Conservation (phyloP, 2,329 filamentous ascomycete species). For the Beauveria australis region DNA sequence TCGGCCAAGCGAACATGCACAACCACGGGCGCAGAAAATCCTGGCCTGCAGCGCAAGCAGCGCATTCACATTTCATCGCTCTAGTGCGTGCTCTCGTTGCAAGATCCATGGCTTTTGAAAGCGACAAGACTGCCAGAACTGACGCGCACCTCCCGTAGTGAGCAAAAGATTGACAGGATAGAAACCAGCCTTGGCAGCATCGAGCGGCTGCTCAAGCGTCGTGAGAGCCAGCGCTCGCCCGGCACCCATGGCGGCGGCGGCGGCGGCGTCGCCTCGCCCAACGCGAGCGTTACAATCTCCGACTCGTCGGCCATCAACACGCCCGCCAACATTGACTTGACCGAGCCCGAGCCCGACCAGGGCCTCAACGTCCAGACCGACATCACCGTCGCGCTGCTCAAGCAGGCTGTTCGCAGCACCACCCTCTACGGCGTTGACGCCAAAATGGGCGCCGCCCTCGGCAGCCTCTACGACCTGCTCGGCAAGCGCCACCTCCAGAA, state of each 20-base stretch:
- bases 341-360: slow-evolving; percentile 23
- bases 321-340: slow-evolving; percentile 7
- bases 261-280: slow-evolving; percentile 18
- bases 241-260: slow-evolving; percentile 33
- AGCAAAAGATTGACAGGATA: slow-evolving; percentile 44
- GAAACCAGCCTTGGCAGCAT: slow-evolving; percentile 37
- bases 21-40: slow-evolving; percentile 45
- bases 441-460: slow-evolving; percentile 45
- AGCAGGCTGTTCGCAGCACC: slow-evolving; percentile 41
- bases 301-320: slow-evolving; percentile 9
- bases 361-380: slow-evolving; percentile 42
- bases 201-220: slow-evolving; percentile 32
- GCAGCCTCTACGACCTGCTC: slow-evolving; percentile 44
- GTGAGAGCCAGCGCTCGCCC: slow-evolving; percentile 26
- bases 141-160: slow-evolving; percentile 26
- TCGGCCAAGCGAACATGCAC: slow-evolving; percentile 46
- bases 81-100: slow-evolving; percentile 37
- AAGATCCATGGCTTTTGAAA: background rate
- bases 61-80: slow-evolving; percentile 52
- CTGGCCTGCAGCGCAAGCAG: slow-evolving; percentile 46
- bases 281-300: slow-evolving; percentile 8
- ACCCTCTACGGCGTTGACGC: slow-evolving; percentile 37
- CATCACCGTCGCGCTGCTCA: slow-evolving; percentile 46
- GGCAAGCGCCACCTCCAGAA: slow-evolving; percentile 33
- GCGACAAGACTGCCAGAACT: background rate